Evolutionary conservation across 1,139 yeast species (phyloP), one percentile per base, ranked within the genome.

Genomic region (Debaryomycetaceae sp.): DNA sequence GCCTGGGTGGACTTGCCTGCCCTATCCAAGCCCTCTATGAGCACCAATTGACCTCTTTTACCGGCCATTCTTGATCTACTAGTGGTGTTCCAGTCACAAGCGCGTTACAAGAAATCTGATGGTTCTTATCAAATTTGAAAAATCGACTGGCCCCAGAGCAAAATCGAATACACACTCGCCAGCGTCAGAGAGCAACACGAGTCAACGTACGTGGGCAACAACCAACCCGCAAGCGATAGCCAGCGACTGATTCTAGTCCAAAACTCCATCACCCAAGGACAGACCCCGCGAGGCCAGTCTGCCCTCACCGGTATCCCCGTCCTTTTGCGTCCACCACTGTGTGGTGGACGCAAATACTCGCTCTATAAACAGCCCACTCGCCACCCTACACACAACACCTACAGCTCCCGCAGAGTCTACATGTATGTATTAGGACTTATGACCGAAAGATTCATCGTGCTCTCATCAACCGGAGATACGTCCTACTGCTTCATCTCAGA

Each of bases 1-100:
- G 93, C 85, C 62, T 95, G 99, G 0, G 98, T 90, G 1, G 97
- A 81, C 61, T 95, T 95, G 0, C 99, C 99, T 0, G 98, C 85
- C 43, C 99, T 70, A 60, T 95, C 99, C 1, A 93, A 78, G 0
- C 99, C 99, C 64, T 95, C 99, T 5, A 95, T 75, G 6, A 89
- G 77, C 24, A 95, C 85, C 42, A 95, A 70, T 41, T 76, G 75
- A 2, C 97, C 97, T 52, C 97, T 58, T 36, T 34, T 20, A 4
- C 14, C 20, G 58, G 57, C 50, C 58, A 53, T 56, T n/a, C 35
- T 20, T 9, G 23, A 36, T 27, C 17, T 20, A 14, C 9, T 9
- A 17, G 14, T 6, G 4, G 24, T 23, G 31, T 23, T 3, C 4
- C 24, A n/a, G 23, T 30, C 36, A 24, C 7, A n/a, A 5, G 22